Base-by-base conservation (phyloP, 352 stramenopile species). In the Thalassiosira mediterranea region DNA sequence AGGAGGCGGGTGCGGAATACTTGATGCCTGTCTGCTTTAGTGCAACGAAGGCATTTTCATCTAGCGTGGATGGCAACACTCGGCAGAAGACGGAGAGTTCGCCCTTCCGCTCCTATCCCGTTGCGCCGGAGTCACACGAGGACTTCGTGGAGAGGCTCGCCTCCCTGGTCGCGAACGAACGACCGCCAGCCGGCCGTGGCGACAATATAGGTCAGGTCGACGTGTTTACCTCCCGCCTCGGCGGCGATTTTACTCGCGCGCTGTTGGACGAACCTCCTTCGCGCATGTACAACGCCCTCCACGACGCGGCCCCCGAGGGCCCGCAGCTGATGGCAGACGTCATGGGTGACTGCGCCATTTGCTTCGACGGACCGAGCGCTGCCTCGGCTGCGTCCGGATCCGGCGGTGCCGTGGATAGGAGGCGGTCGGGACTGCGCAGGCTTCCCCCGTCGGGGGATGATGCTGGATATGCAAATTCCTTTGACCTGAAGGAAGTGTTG, bases 401-500 rank as follows among this genome's bases (percentile, higher is more conserved):
- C 26, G 46, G 29, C n/a, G 29, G 15, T 3, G 23, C 0, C 0
- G 42, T 42, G 47, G 29, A 23, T 10, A 87, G 78, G 42, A 68
- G 40, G 37, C 68, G 84, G 4, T 90, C 87, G 0, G 70, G 84
- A 63, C 56, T 93, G 37, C 53, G 87, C 13, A 74, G 85, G 34
- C 67, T 93, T 15, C 87, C 84, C n/a, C 52, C 34, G 40, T 65
- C 73, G 15, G 28, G 8, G 19, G 71, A 76, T n/a, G 71, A 76
- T n/a, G 80, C 72, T 13, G 83, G 74, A 38, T 91, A 91, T 44
- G 31, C 83, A 11, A 72, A 71, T 46, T 74, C 72, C 4, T 86
- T 84, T 52, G 85, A 91, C 52, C 75, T 90, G 28, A 79, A 85
- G 38, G 87, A 93, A 74, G 72, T 90, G 3, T 47, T 91, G 26